Evolutionary conservation across 257 asterid genomes (phyloP).

Genomic region (Plantago elongata): DNA sequence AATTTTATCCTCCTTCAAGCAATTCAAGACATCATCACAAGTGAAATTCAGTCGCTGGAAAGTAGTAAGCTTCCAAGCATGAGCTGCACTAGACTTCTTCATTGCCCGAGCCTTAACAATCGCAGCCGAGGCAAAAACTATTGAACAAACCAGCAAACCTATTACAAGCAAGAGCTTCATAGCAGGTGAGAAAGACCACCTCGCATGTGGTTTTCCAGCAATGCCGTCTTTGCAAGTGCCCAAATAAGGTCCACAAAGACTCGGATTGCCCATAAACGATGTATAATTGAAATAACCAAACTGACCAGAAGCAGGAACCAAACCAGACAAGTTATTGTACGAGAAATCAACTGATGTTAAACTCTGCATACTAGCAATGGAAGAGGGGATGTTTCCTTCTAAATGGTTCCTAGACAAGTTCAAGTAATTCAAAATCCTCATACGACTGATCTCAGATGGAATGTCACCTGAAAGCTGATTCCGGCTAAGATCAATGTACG

Average conservation of each 20-base stretch:
- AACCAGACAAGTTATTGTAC: constrained; percentile 4
- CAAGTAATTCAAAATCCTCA: background rate
- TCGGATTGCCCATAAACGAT: background rate
- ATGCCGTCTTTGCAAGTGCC: background rate
- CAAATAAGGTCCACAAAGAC: background rate
- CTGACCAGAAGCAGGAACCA: background rate
- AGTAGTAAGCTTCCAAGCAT: background rate
- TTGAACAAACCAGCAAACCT: background rate
- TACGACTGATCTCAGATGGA: background rate
- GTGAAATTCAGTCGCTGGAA: background rate
- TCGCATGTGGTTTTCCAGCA: background rate
- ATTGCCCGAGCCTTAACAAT: background rate
- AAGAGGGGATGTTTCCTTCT: background rate
- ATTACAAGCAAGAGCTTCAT: background rate
- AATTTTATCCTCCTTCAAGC: constrained; percentile 1
- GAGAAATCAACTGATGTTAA: background rate
- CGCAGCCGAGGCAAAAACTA: background rate
- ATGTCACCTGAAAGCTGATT: background rate
- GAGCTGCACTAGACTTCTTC: background rate
- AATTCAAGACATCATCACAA: background rate
- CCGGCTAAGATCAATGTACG: background rate
- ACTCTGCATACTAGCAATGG: background rate
- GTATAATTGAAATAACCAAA: background rate
- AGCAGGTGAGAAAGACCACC: background rate
- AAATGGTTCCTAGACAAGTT: constrained; percentile 2